These are phyloP conservation scores for Tetrapisispora nanseiensis DNA, from an alignment of 805 yeast genomes.

Conservation along the genomic window DNA sequence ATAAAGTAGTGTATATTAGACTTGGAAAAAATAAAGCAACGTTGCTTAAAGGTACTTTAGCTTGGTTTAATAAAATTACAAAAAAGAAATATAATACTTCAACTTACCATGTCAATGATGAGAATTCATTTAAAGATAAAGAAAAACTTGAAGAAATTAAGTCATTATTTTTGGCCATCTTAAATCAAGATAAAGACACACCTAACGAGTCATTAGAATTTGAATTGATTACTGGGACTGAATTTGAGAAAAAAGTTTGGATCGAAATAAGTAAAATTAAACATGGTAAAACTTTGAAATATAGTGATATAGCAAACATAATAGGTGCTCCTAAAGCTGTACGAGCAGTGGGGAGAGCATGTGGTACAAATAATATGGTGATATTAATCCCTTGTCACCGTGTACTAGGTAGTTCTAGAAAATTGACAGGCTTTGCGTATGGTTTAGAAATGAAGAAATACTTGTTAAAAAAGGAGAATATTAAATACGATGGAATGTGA, in stretches of 20 bases:
- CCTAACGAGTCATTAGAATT: conserved; percentile 7
- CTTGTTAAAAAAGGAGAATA: conserved; percentile 15
- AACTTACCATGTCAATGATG: neutral
- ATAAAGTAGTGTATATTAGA: conserved; percentile 12
- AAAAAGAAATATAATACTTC: neutral
- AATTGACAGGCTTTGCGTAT: conserved; percentile 33
- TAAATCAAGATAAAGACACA: neutral
- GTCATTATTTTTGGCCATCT: neutral
- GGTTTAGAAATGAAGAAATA: conserved; percentile 29
- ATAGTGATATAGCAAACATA: conserved; percentile 27
- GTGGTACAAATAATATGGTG: conserved; percentile 34
- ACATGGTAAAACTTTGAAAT: conserved; percentile 27
- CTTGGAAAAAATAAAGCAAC: conserved; percentile 11
- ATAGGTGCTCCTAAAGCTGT: conserved; percentile 27
- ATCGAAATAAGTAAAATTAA: conserved; percentile 22
- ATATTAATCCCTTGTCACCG: conserved; percentile 38
- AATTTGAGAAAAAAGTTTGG: conserved; percentile 34
- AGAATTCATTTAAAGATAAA: neutral
- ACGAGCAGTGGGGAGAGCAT: conserved; percentile 35
- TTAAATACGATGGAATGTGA: neutral
- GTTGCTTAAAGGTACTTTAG: conserved; percentile 6
- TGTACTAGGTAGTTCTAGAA: conserved; percentile 27
- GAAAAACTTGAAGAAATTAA: neutral
- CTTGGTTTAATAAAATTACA: conserved; percentile 7
- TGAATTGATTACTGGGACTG: conserved; percentile 32